Base-by-base conservation (phyloP, 495 filamentous ascomycete genomes). In the Oidiodendron maius region DNA sequence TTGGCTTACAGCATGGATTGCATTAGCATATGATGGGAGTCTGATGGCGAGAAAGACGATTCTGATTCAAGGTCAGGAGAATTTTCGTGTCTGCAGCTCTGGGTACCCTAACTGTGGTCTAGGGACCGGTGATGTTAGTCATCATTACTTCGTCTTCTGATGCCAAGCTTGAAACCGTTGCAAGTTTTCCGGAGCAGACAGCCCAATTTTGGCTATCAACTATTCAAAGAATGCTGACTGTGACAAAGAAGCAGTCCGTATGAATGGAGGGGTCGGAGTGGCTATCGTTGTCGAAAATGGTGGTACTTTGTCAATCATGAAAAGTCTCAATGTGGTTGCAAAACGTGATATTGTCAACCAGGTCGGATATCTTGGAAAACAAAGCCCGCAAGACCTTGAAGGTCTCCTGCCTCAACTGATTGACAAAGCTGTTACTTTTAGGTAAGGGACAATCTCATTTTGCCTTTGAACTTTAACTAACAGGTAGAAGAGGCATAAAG, bases 151-250 rank as follows among this genome's bases (percentile, higher is more conserved):
- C 87, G 0, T 89, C 84, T 0, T 77, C 76, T 2, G 69, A 72
- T 1, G 65, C 66, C 20, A 91, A 91, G 69, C 80, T 62, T n/a
- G 71, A 84, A 22, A 15, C 8, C 36, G 69, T 68, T 24, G 65
- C 87, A 43, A 84, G 82, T 65, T 82, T 54, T 71, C 87, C 13
- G 85, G 84, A 39, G 86, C 83, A n/a, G n/a, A n/a, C 4, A 80
- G 87, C 61, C 80, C 87, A 48, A 66, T 89, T 43, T 30, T 15
- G 17, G 39, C 32, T 4, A 70, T 90, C 53, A 89, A 91, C 71
- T 91, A 90, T 68, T 76, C 71, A 53, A 75, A 73, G 21, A 74
- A 83, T 44, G 34, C 66, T 0, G 78, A 84, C 63, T 91, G 87
- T 86, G 83, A 2, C 21, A 2, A 40, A n/a, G 37, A 40, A 18